These are phyloP conservation scores for Naganishia sp. DNA, from an alignment of 1,284 basidiomycete genomes.

Conservation along the genomic window DNA sequence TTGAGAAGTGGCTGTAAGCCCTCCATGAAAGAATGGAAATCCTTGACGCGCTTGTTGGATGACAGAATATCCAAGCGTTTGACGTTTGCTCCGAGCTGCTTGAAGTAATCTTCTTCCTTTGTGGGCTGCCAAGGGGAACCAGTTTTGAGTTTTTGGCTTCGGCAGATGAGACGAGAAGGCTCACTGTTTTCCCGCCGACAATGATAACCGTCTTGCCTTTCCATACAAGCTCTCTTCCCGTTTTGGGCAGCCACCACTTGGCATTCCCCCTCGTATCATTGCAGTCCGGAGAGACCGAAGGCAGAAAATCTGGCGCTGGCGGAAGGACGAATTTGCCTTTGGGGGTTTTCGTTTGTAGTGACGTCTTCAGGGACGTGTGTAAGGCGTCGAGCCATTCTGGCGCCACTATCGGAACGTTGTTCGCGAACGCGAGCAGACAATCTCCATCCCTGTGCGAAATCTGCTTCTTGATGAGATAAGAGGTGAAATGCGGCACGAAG, in stretches of 20 bases:
- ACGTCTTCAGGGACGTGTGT: neutral
- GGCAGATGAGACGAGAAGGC: neutral
- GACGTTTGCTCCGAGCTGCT: constrained; percentile 7
- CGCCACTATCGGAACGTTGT: constrained; percentile 14
- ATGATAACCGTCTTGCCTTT: constrained; percentile 31
- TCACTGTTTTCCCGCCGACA: constrained; percentile 20
- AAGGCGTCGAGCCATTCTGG: constrained; percentile 24
- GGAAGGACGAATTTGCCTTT: constrained; percentile 6
- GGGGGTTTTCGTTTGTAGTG: neutral
- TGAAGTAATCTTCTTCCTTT: constrained; percentile 8
- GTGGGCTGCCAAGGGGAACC: neutral
- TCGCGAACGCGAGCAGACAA: constrained; percentile 22
- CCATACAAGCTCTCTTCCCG: constrained; percentile 24
- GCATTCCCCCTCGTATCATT: constrained; percentile 17
- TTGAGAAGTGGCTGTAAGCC: neutral
- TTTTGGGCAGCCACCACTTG: constrained; percentile 28
- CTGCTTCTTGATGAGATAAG: constrained; percentile 5
- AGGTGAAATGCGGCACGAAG: constrained; percentile 12
- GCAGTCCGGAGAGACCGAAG: neutral
- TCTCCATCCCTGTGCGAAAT: constrained; percentile 11
- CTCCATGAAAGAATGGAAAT: neutral
- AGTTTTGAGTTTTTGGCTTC: neutral
- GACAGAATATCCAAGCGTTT: constrained; percentile 10
- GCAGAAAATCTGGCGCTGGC: neutral
- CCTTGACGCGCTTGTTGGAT: neutral